phyloP scores from a whole-genome alignment of 768 basidiomycete species.

The Rhodosporidiobolus odoratus region DNA sequence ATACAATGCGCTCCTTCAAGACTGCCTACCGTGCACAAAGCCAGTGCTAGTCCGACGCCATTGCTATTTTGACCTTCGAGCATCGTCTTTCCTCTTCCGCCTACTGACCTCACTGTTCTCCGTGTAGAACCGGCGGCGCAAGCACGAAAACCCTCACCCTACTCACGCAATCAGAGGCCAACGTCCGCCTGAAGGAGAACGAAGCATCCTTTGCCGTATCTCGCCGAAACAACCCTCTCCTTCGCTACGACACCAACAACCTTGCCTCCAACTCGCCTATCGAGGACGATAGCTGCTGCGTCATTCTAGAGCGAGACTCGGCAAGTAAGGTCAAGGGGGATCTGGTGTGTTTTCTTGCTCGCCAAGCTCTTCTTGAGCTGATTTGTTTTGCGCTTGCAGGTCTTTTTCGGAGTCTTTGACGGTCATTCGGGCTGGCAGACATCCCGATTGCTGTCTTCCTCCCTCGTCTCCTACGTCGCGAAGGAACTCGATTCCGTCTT shows the following conservation, averaged over 20 bases:
- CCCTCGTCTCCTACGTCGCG: conserved; percentile 76
- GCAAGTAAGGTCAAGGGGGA: conserved; percentile 26
- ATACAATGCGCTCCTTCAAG: too few relatives aligned
- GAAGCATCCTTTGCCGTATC: conserved; percentile 37
- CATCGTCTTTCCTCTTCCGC: too few relatives aligned
- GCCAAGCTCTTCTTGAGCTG: not conserved
- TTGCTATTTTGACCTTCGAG: not conserved
- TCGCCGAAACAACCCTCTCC: conserved; percentile 36
- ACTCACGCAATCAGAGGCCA: conserved; percentile 26
- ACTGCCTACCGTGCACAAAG: too few relatives aligned
- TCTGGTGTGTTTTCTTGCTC: conserved; percentile 27
- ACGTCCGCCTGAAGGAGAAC: conserved; percentile 38
- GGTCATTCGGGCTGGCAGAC: conserved; percentile 83
- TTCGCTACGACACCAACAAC: conserved; percentile 63
- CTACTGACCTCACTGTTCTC: not conserved
- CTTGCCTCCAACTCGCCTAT: conserved; percentile 83
- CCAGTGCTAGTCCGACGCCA: too few relatives aligned
- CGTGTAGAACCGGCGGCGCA: conserved; percentile 18
- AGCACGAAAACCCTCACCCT: conserved; percentile 36
- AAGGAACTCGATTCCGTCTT: conserved; percentile 57
- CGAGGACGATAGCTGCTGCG: conserved; percentile 63
- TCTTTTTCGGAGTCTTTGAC: conserved; percentile 48
- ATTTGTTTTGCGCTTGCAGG: not conserved
- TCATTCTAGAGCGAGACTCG: conserved; percentile 39
- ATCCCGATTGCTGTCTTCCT: conserved; percentile 71